These are phyloP conservation scores for Isatis tinctoria DNA, from an alignment of 345 rosid species.

Conservation along the genomic window DNA sequence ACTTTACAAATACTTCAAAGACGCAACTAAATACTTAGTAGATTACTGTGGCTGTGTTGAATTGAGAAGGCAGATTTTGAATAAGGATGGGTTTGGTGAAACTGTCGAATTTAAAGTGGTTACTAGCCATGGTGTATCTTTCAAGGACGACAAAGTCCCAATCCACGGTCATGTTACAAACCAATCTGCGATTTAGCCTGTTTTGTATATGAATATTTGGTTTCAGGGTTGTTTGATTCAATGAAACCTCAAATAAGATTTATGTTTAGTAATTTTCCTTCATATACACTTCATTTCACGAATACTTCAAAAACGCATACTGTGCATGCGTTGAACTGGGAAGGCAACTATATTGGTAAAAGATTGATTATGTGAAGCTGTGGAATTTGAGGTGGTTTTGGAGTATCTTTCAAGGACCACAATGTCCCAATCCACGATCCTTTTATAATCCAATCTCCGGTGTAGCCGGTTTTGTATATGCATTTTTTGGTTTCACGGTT, in stretches of 20 bases:
- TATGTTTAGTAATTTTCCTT: too few relatives aligned
- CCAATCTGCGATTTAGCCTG: conserved; percentile 6
- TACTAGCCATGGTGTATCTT: conserved; percentile 30
- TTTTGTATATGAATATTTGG: not conserved
- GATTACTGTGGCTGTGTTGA: conserved; percentile 66
- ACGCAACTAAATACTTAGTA: conserved; percentile 43
- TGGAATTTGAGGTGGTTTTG: conserved; percentile 19
- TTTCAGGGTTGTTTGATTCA: too few relatives aligned
- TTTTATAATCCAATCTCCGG: not conserved
- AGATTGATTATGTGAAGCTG: conserved; percentile 6
- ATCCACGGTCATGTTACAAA: not conserved
- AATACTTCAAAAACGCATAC: conserved; percentile 40
- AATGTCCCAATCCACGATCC: not conserved
- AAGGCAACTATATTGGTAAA: conserved; percentile 30
- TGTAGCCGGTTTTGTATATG: not conserved
- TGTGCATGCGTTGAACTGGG: conserved; percentile 59
- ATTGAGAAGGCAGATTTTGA: conserved; percentile 43
- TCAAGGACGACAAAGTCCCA: conserved; percentile 1
- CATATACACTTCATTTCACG: not conserved
- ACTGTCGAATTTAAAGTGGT: conserved; percentile 34
- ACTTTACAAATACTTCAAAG: conserved; percentile 48
- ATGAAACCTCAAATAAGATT: too few relatives aligned
- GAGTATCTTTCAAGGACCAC: conserved; percentile 7
- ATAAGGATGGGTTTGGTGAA: conserved; percentile 18
- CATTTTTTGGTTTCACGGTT: not conserved